Percentiles rank a stretch among this genome's conserved stretches.
Conservation (phyloP, 2,329 filamentous ascomycete species). For the Monosporascus sp. region DNA sequence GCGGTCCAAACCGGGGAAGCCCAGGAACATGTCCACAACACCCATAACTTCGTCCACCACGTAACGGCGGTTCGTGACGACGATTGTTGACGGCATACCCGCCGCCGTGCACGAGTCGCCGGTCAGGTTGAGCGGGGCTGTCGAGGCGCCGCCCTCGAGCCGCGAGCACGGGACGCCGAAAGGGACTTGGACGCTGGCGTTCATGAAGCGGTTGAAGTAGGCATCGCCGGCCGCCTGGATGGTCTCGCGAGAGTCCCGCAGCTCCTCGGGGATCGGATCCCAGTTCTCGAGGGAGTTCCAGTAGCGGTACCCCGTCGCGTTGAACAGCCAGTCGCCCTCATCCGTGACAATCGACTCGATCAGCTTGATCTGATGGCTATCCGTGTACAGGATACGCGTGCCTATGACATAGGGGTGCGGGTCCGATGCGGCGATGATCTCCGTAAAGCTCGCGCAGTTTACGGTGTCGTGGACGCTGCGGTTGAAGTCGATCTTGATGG, state of each 20-base stretch:
- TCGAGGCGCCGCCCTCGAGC: slow-evolving; percentile 24
- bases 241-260: slow-evolving; percentile 19
- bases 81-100: slow-evolving; percentile 23
- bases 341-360: slow-evolving; percentile 27
- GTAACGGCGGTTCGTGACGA: slow-evolving; percentile 24
- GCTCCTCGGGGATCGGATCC: slow-evolving; percentile 23
- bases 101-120: slow-evolving; percentile 22
- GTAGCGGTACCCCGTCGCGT: slow-evolving; percentile 22
- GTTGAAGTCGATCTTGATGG: slow-evolving; percentile 27
- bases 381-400: slow-evolving; percentile 24
- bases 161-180: slow-evolving; percentile 23
- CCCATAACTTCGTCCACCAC: slow-evolving; percentile 25
- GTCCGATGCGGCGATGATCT: slow-evolving; percentile 30
- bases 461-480: slow-evolving; percentile 28
- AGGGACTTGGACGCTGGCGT: slow-evolving; percentile 19
- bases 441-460: slow-evolving; percentile 34
- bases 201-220: slow-evolving; percentile 24
- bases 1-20: slow-evolving; percentile 22
- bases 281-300: slow-evolving; percentile 25
- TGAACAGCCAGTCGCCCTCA: slow-evolving; percentile 26
- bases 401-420: slow-evolving; percentile 29
- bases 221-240: slow-evolving; percentile 25
- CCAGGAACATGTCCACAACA: slow-evolving; percentile 23
- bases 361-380: slow-evolving; percentile 16
- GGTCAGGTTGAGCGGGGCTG: slow-evolving; percentile 17